Evolutionary conservation across 1,284 basidiomycete genomes (phyloP).

Genomic region (Ganoderma resinaceum): DNA sequence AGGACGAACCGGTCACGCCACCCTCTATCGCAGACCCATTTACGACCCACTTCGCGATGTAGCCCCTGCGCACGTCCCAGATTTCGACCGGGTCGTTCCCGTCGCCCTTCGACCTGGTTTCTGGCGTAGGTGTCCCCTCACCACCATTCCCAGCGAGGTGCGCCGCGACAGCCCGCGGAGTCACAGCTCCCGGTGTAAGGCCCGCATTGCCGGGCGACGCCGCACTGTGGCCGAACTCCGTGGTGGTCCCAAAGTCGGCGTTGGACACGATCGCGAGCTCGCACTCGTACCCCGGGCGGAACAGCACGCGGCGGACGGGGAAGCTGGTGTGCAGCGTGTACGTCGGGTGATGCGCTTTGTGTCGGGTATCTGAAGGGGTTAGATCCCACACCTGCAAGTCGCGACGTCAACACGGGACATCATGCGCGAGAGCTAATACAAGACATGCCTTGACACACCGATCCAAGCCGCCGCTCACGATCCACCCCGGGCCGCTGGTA

Average conservation of each 20-base stretch:
- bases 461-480: slow-evolving; percentile 85
- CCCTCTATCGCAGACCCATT: slow-evolving; percentile 68
- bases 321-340: slow-evolving; percentile 82
- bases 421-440: too few relatives aligned
- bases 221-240: slow-evolving; percentile 27
- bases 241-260: slow-evolving; percentile 56
- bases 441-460: slow-evolving; percentile 74
- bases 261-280: slow-evolving; percentile 81
- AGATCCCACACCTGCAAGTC: slow-evolving; percentile 82
- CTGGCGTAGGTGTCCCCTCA: slow-evolving; percentile 22
- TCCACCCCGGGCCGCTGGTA: slow-evolving; percentile 69
- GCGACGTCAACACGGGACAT: slow-evolving; percentile 8
- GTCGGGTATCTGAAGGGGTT: slow-evolving; percentile 51
- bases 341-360: slow-evolving; percentile 65
- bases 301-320: slow-evolving; percentile 76
- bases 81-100: slow-evolving; percentile 76
- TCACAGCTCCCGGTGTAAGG: slow-evolving; percentile 7
- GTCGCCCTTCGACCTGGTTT: slow-evolving; percentile 34
- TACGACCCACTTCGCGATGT: slow-evolving; percentile 85
- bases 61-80: slow-evolving; percentile 86
- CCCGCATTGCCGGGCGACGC: slow-evolving; percentile 20
- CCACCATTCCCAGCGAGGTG: slow-evolving; percentile 15
- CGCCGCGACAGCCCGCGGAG: slow-evolving; percentile 25
- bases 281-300: slow-evolving; percentile 83
- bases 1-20: slow-evolving; percentile 67